Evolutionary conservation across 805 yeast genomes (phyloP).

Genomic region (Myxozyma melibiosi): DNA sequence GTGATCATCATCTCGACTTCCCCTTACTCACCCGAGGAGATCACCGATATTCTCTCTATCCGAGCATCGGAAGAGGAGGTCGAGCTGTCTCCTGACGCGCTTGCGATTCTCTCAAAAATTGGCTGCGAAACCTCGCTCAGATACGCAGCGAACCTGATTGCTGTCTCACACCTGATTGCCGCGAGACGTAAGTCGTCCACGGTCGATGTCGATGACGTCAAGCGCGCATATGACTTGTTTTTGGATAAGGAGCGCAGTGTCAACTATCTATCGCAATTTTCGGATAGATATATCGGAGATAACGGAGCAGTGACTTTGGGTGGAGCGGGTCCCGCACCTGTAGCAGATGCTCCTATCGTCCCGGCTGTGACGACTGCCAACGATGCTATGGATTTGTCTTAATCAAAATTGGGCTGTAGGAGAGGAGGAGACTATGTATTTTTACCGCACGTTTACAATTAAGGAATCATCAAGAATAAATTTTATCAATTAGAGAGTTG

Average conservation of each 20-base stretch:
- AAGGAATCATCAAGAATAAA: no score
- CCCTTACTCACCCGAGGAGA: slow-evolving; percentile 77
- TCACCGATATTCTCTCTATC: slow-evolving; percentile 79
- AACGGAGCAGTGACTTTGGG: slow-evolving; percentile 49
- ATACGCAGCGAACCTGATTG: slow-evolving; percentile 86
- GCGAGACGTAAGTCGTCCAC: slow-evolving; percentile 69
- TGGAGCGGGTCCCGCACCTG: slow-evolving; percentile 6
- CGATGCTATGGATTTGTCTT: slow-evolving; percentile 24
- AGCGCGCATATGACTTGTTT: slow-evolving; percentile 75
- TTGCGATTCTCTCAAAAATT: slow-evolving; percentile 83
- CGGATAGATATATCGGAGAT: slow-evolving; percentile 74
- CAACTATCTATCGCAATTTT: slow-evolving; percentile 71
- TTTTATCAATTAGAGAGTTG: no score
- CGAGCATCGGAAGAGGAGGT: slow-evolving; percentile 95
- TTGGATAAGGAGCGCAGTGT: slow-evolving; percentile 89
- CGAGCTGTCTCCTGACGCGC: slow-evolving; percentile 76
- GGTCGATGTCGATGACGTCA: slow-evolving; percentile 80
- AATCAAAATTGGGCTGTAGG: background rate
- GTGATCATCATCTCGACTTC: slow-evolving; percentile 88
- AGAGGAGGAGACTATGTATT: background rate
- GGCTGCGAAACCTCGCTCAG: slow-evolving; percentile 89
- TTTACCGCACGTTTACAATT: background rate
- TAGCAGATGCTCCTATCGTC: slow-evolving; percentile 14
- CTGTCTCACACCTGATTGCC: slow-evolving; percentile 87
- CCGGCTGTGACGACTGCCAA: slow-evolving; percentile 8